phyloP scores from a whole-genome alignment of 352 stramenopile genomes.

The Phytophthora agathidicida region DNA sequence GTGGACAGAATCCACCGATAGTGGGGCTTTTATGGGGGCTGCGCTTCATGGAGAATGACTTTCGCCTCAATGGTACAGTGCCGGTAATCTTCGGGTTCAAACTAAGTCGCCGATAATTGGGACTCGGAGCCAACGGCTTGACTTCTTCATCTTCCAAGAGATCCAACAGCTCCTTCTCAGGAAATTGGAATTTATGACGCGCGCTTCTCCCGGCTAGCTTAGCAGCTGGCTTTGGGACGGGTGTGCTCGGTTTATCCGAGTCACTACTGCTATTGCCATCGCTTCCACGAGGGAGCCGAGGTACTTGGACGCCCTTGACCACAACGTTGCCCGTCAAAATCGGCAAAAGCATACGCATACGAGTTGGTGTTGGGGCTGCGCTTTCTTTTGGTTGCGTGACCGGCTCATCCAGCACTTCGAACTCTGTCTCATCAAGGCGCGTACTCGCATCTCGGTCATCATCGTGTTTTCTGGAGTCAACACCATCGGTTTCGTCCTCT shows the following conservation, averaged over 20 bases:
- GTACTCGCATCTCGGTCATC: conserved; percentile 1
- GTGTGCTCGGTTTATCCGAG: background rate
- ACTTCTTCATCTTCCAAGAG: conserved; percentile 33
- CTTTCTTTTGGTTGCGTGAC: conserved; percentile 2
- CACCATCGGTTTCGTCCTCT: conserved; percentile 35
- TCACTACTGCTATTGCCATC: conserved; percentile 12
- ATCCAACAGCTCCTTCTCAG: conserved; percentile 46
- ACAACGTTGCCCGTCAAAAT: conserved; percentile 31
- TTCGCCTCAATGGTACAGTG: conserved; percentile 51
- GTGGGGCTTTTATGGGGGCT: conserved; percentile 47
- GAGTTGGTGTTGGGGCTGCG: background rate
- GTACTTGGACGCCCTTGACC: conserved; percentile 49
- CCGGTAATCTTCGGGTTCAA: conserved; percentile 43
- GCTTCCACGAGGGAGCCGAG: conserved; percentile 37
- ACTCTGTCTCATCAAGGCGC: conserved; percentile 5
- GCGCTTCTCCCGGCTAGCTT: conserved; percentile 17
- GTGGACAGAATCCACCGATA: conserved; percentile 2
- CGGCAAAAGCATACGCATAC: conserved; percentile 25
- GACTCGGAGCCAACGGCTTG: conserved; percentile 2
- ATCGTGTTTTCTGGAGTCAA: background rate
- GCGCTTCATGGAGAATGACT: conserved; percentile 76
- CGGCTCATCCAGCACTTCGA: conserved; percentile 4
- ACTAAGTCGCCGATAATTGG: conserved; percentile 36
- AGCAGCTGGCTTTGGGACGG: background rate
- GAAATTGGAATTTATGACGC: conserved; percentile 69